A percentile compares a stretch with the other conserved stretches of the same genome.
These are phyloP conservation scores for Strobilomyces dryophilus DNA, from an alignment of 768 basidiomycete genomes.

Conservation along the genomic window DNA sequence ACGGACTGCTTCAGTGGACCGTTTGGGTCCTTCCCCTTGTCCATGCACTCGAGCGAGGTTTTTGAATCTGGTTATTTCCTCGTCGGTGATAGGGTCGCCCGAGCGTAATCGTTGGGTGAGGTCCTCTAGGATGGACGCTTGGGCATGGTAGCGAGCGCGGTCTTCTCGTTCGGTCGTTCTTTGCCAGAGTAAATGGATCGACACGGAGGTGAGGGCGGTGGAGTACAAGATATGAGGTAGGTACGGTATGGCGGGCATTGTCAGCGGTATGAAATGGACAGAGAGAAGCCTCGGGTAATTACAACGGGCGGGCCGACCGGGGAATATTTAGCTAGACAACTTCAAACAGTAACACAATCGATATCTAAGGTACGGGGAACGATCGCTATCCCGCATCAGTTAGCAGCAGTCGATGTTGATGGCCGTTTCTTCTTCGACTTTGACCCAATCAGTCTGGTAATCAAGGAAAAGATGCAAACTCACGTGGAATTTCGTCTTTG, in stretches of 20 bases:
- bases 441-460: constrained; percentile 4
- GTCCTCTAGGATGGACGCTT: constrained; percentile 59
- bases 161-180: constrained; percentile 50
- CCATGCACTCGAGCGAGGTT: constrained; percentile 45
- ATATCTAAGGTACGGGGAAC: background rate
- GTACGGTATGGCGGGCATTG: constrained; percentile 36
- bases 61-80: constrained; percentile 52
- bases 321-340: background rate
- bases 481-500: constrained; percentile 16
- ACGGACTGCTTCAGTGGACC: constrained; percentile 24
- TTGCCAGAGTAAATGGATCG: constrained; percentile 60
- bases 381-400: constrained; percentile 3
- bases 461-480: constrained; percentile 1
- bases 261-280: background rate
- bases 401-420: background rate
- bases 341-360: background rate
- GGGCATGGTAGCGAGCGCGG: constrained; percentile 50
- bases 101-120: constrained; percentile 50
- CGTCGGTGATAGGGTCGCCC: constrained; percentile 40
- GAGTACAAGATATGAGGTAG: constrained; percentile 64
- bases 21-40: constrained; percentile 14
- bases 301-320: background rate
- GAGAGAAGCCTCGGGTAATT: background rate
- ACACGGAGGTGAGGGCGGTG: constrained; percentile 60
- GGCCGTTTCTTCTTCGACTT: constrained; percentile 16